phyloP scores from a whole-genome alignment of 2,329 filamentous ascomycete genomes.

The Tolypocladium endophyticum region DNA sequence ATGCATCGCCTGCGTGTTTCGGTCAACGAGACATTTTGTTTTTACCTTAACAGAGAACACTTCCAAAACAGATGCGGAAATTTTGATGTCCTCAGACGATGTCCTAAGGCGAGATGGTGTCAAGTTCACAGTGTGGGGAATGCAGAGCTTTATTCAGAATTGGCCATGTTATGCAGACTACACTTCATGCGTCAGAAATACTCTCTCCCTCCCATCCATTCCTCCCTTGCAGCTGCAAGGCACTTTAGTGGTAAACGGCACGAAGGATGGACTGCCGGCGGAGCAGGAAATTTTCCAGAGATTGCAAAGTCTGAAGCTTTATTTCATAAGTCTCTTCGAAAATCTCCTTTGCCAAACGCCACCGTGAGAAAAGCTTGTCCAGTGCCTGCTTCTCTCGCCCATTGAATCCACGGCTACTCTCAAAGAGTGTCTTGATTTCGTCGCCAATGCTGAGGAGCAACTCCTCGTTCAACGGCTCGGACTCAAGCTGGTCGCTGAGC shows the following conservation, averaged over 20 bases:
- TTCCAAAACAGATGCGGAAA: too few species aligned
- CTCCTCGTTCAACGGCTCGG: neutral
- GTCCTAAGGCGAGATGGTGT: neutral
- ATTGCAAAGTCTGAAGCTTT: neutral
- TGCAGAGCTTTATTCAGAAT: neutral
- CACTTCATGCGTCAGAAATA: too few species aligned
- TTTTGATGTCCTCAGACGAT: too few species aligned
- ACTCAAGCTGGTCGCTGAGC: neutral
- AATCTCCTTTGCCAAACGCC: neutral
- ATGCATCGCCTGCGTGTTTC: too few species aligned
- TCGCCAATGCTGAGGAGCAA: neutral
- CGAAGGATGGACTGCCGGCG: too few species aligned
- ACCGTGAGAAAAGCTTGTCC: neutral
- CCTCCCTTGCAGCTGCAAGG: too few species aligned
- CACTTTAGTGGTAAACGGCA: too few species aligned
- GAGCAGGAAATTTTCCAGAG: neutral
- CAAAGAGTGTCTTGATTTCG: neutral
- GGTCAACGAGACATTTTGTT: too few species aligned
- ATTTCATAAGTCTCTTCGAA: neutral
- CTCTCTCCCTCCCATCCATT: too few species aligned
- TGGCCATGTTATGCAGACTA: neutral
- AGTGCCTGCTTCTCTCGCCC: neutral
- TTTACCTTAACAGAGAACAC: too few species aligned
- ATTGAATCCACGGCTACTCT: neutral
- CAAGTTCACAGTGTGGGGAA: neutral